Evolutionary conservation across 2,329 filamentous ascomycete genomes (phyloP).

Genomic region (Epicoccum sorghinum): DNA sequence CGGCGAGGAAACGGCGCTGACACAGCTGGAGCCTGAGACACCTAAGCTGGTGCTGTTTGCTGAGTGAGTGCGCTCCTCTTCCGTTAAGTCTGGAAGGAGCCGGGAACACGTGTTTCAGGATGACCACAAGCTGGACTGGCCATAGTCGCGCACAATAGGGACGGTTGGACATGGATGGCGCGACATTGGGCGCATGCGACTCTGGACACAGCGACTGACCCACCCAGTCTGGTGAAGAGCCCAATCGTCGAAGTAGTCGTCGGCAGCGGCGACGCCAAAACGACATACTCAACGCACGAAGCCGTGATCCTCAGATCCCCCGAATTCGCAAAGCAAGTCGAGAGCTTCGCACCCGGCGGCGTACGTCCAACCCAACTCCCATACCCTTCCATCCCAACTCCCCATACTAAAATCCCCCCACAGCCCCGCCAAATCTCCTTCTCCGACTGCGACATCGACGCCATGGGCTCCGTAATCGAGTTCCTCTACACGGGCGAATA

Average conservation of each 20-base stretch:
- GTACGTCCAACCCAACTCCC: conserved; percentile 55
- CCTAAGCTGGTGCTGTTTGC: conserved; percentile 53
- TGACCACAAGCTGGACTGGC: too few relatives aligned
- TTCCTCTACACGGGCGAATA: conserved; percentile 87
- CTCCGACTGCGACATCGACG: conserved; percentile 69
- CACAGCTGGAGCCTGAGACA: conserved; percentile 51
- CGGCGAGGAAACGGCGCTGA: conserved; percentile 44
- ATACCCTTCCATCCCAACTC: too few relatives aligned
- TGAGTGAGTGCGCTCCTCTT: conserved; percentile 46
- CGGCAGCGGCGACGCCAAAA: conserved; percentile 61
- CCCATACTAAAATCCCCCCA: neutral
- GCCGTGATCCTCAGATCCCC: conserved; percentile 75
- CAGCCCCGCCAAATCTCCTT: conserved; percentile 73
- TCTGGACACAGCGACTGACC: neutral
- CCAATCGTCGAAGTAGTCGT: conserved; percentile 55
- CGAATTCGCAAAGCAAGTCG: conserved; percentile 70
- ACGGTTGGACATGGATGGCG: too few relatives aligned
- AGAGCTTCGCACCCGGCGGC: conserved; percentile 65
- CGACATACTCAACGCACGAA: conserved; percentile 79
- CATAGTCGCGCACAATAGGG: too few relatives aligned
- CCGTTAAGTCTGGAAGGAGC: neutral
- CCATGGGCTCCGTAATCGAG: conserved; percentile 79
- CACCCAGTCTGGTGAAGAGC: conserved; percentile 53
- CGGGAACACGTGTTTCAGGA: too few relatives aligned
- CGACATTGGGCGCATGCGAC: too few relatives aligned